Base-by-base conservation (phyloP, 2,329 filamentous ascomycete species). In the Colletotrichum sp. region DNA sequence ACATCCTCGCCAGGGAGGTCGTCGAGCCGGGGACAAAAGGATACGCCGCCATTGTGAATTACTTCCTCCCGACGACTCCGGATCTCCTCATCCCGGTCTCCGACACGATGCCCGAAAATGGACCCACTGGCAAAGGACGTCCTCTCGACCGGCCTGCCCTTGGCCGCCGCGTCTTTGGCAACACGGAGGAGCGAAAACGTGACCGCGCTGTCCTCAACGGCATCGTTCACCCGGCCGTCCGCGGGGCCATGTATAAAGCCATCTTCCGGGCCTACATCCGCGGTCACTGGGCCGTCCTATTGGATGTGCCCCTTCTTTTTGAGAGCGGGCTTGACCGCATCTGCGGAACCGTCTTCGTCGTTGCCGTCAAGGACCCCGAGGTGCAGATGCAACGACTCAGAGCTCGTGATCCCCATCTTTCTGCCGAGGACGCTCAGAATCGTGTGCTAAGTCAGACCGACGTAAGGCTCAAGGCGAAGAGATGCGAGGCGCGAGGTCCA, bases 171-270 rank as follows among this genome's bases (percentile, higher is more conserved):
- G 95, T 99, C 2, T 99, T 99, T 83, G 97, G 97, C 39, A 89
- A 94, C 78, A 92, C 90, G 64, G 91, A 93, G 32, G 93, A 95
- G 79, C 89, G 90, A 72, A 90, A 90, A 80, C 89, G 88, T 78
- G 96, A 98, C 83, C 89, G 96, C 30, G 91, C 89, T 68, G 92
- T 94, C 34, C 89, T 99, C 16, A 98, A 98, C 83, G 88, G 91
- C 65, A 98, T 99, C 79, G 95, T 98, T 67, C 97, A 99, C 83
- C 97, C 97, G 0, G 96, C 95, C 0, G 96, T 99, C 57, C 90
- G 96, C 55, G 89, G 87, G 82, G 95, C 94, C 83, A 96, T 98
- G 90, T 95, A 95, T 84, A 92, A 90, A 80, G 88, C 90, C 64
- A 90, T 98, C 72, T 82, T 95, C n/a, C 87, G 88, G 76, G 91